Evolutionary conservation across 257 asterid genomes (phyloP), one percentile per base, ranked within the genome.

Genomic region (Thymus quinquecostatus): DNA sequence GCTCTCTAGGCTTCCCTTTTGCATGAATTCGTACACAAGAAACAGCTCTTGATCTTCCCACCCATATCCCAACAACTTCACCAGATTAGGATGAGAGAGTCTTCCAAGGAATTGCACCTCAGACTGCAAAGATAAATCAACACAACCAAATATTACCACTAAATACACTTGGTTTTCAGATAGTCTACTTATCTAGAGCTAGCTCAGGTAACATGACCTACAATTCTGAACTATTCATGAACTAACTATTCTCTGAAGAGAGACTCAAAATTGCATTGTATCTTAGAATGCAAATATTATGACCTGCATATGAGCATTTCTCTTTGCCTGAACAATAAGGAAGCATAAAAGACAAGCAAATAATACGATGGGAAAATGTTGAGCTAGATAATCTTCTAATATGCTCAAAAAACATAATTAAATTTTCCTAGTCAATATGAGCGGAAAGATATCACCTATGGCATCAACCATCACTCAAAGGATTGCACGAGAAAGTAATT

Each of bases 81-180:
- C 80, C 72, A 84, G 82, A 76, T 84, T 84, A 60, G 84, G 84
- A 53, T 84, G 88, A 21, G 79, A 76, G 38, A 84, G 77, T 68
- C 68, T 66, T 78, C 86, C 86, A 33, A 84, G 88, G 51, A 72
- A 78, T 47, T 68, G 60, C 60, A 81, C 71, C 82, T 84, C 88
- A 41, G 82, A 60, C 88, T 84, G 81, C 69, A 73, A 14, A 63
- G 14, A 56, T 5, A 45, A 76, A 71, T 61, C 8, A n/a, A 67
- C 70, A 62, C 1, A 56, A 61, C 7, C 13, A 60, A 48, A 49
- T 43, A 29, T 12, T 21, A 66, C 50, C 27, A 68, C 4, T 49
- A 32, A 49, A 43, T 60, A 21, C 21, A 47, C 40, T 58, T 40
- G 6, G 33, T 61, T 57, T 47, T 41, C 30, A 7, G 13, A 70